These are phyloP conservation scores for Trichoderma simmonsii DNA, from an alignment of 2,329 filamentous ascomycete genomes.

Conservation along the genomic window DNA sequence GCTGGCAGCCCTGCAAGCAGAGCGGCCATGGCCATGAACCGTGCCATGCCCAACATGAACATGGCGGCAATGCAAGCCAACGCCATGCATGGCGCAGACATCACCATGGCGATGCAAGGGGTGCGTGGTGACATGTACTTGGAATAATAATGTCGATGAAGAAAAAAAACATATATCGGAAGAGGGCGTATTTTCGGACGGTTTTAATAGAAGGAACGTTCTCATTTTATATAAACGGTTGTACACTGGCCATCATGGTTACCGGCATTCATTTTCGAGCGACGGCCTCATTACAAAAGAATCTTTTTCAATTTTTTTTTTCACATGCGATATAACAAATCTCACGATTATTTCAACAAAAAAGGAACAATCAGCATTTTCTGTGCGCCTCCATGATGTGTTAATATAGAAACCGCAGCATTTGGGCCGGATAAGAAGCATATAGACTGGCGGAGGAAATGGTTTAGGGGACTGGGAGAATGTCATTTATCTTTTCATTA, in stretches of 20 bases:
- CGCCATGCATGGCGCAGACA: constrained; percentile 41
- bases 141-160: constrained; percentile 36
- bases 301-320: neutral
- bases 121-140: constrained; percentile 50
- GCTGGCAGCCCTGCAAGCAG: constrained; percentile 36
- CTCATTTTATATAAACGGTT: neutral
- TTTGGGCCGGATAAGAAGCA: neutral
- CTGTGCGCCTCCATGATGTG: constrained; percentile 28
- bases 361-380: constrained; percentile 22
- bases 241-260: neutral
- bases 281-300: neutral
- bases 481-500: neutral
- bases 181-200: constrained; percentile 1
- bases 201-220: constrained; percentile 7
- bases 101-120: constrained; percentile 45
- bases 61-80: constrained; percentile 39
- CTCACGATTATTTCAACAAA: constrained; percentile 30
- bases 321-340: constrained; percentile 11
- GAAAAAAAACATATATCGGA: neutral
- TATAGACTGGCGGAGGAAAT: neutral
- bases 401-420: constrained; percentile 34
- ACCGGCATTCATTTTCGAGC: constrained; percentile 1
- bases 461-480: neutral
- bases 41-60: constrained; percentile 47
- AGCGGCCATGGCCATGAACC: constrained; percentile 39